Evolutionary conservation across 495 filamentous ascomycete species (phyloP).

Genomic region (Tuber aestivum): DNA sequence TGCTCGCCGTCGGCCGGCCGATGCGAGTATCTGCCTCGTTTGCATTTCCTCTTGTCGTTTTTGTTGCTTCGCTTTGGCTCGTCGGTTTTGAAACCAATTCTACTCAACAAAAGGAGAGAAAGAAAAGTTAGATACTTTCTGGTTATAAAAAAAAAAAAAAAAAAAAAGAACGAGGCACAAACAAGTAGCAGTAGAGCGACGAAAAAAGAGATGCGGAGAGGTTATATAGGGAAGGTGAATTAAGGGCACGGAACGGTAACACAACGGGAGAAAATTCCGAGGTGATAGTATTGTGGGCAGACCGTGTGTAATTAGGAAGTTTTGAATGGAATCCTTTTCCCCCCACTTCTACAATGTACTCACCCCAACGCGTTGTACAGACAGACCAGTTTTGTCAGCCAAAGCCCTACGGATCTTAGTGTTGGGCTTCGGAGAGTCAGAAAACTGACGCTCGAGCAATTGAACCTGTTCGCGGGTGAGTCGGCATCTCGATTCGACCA

Average conservation of each 20-base stretch:
- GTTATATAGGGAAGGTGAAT: conserved; percentile 43
- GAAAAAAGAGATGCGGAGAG: conserved; percentile 28
- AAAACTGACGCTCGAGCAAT: conserved; percentile 36
- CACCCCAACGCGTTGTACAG: conserved; percentile 38
- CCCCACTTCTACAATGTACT: conserved; percentile 33
- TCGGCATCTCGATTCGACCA: conserved; percentile 30
- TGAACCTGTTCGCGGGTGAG: conserved; percentile 35
- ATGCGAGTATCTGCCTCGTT: conserved; percentile 41
- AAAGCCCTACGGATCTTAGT: conserved; percentile 33
- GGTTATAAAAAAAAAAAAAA: conserved; percentile 12
- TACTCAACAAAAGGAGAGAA: conserved; percentile 42
- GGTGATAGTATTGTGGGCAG: conserved; percentile 44
- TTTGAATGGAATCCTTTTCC: conserved; percentile 43
- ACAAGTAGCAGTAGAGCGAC: conserved; percentile 20
- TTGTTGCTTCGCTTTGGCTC: conserved; percentile 75
- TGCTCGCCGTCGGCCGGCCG: conserved; percentile 38
- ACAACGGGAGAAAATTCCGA: conserved; percentile 43
- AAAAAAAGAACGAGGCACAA: conserved; percentile 20
- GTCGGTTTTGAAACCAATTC: conserved; percentile 88
- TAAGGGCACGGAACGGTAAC: conserved; percentile 39
- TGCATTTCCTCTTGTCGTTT: conserved; percentile 59
- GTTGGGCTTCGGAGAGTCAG: conserved; percentile 36
- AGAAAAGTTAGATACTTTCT: conserved; percentile 30
- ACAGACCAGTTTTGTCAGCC: conserved; percentile 37
- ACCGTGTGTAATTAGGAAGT: conserved; percentile 43